phyloP scores from a whole-genome alignment of 1,284 basidiomycete genomes.

The Trichosporon coremiiforme region DNA sequence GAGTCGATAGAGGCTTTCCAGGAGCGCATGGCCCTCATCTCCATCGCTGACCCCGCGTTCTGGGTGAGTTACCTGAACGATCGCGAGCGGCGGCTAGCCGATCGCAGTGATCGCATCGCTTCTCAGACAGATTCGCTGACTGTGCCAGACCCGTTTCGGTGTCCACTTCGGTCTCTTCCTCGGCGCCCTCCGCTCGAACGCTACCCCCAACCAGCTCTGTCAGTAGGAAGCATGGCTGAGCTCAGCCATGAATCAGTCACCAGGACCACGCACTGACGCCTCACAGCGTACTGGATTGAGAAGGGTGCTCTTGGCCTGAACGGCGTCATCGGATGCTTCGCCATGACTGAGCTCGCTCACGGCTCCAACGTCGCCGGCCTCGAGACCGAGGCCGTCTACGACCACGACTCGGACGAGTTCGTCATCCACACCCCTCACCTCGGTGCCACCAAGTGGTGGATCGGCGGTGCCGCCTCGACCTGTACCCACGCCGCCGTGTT shows the following conservation, averaged over 20 bases:
- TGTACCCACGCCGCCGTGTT: constrained; percentile 64
- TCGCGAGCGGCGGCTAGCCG: constrained; percentile 2
- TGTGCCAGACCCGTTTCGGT: constrained; percentile 63
- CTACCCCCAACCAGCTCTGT: constrained; percentile 55
- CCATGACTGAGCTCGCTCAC: constrained; percentile 60
- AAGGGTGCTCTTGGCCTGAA: constrained; percentile 61
- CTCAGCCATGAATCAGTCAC: not conserved
- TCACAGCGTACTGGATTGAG: constrained; percentile 61
- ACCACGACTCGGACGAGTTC: constrained; percentile 61
- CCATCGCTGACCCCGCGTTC: constrained; percentile 58
- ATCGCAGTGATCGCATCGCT: not conserved
- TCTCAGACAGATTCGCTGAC: not conserved
- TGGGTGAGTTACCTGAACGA: constrained; percentile 10
- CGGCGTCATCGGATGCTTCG: constrained; percentile 63
- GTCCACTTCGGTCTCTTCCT: constrained; percentile 63
- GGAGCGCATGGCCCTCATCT: constrained; percentile 59
- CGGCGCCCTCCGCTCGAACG: constrained; percentile 55
- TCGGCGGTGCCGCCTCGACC: constrained; percentile 63
- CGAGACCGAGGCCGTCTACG: constrained; percentile 64
- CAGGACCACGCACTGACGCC: constrained; percentile 36
- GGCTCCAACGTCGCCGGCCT: constrained; percentile 63
- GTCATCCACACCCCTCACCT: constrained; percentile 62
- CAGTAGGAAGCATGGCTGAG: constrained; percentile 26
- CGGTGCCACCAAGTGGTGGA: constrained; percentile 63
- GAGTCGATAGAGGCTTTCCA: constrained; percentile 59